phyloP scores from a whole-genome alignment of 768 basidiomycete genomes.

The Exidia glandulosa region DNA sequence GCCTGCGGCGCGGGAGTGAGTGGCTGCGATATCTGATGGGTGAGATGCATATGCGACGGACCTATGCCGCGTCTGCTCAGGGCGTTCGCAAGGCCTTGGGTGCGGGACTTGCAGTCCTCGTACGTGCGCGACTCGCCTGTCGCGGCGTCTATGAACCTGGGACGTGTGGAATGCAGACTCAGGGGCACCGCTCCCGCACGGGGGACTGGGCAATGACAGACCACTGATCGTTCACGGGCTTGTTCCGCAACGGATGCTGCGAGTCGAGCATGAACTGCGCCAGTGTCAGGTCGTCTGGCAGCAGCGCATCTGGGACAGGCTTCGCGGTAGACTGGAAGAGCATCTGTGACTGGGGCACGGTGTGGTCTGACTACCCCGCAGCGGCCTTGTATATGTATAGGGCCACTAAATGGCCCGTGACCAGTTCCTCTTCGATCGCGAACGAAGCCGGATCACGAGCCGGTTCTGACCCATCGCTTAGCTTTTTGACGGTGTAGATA shows the following conservation, averaged over 20 bases:
- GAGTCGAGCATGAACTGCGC: conserved; percentile 14
- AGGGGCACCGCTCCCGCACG: no score
- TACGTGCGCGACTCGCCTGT: neutral
- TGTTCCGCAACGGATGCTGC: conserved; percentile 8
- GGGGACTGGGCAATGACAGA: neutral
- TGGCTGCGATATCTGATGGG: neutral
- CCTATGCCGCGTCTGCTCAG: conserved; percentile 3
- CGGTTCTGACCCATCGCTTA: no score
- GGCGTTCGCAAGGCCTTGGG: conserved; percentile 12
- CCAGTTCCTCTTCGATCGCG: no score
- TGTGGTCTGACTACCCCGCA: no score
- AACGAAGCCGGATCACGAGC: no score
- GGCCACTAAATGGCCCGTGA: no score
- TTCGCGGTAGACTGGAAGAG: neutral
- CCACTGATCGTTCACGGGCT: neutral
- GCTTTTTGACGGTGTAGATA: no score
- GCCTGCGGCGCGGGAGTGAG: neutral
- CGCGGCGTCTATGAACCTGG: conserved; percentile 1
- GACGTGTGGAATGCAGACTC: no score
- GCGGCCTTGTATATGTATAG: no score
- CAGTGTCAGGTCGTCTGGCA: conserved; percentile 8
- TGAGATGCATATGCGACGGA: conserved; percentile 3
- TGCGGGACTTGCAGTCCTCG: conserved; percentile 9
- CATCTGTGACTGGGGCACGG: no score
- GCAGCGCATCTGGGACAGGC: neutral